Conservation (phyloP, 2,329 filamentous ascomycete genomes). For the Sclerotinia borealis region DNA sequence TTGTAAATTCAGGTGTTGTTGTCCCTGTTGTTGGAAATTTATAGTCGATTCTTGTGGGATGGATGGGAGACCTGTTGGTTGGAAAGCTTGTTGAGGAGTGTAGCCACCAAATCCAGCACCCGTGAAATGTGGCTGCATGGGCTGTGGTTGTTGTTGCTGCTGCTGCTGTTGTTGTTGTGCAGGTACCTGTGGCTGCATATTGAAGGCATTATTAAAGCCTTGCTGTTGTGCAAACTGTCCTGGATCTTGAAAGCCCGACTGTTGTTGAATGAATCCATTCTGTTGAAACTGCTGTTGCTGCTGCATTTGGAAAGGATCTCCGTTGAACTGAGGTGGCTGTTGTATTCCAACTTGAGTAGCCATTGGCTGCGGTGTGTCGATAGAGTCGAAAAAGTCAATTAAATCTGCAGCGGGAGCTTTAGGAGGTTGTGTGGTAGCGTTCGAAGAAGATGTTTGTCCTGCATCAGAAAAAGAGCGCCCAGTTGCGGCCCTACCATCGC, state of each 20-base stretch:
- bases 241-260: constrained; percentile 36
- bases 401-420: constrained; percentile 70
- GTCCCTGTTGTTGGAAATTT: constrained; percentile 41
- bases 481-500: constrained; percentile 27
- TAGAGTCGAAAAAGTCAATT: constrained; percentile 93
- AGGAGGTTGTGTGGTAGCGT: constrained; percentile 34
- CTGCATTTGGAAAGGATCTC: constrained; percentile 24
- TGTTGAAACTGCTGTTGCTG: constrained; percentile 37
- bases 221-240: constrained; percentile 39
- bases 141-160: constrained; percentile 35
- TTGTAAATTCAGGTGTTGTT: constrained; percentile 37
- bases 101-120: constrained; percentile 83
- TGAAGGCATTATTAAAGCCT: constrained; percentile 29
- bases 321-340: constrained; percentile 32
- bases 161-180: constrained; percentile 31
- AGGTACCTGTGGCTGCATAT: constrained; percentile 18
- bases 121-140: constrained; percentile 55
- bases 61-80: constrained; percentile 45
- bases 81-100: constrained; percentile 57
- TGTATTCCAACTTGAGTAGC: constrained; percentile 38
- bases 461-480: constrained; percentile 29
- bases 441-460: constrained; percentile 35
- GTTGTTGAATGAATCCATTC: constrained; percentile 38
- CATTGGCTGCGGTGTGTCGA: constrained; percentile 77
- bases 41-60: constrained; percentile 53